Conservation (phyloP, 495 filamentous ascomycete genomes). For the Parachaetomium inaequale region DNA sequence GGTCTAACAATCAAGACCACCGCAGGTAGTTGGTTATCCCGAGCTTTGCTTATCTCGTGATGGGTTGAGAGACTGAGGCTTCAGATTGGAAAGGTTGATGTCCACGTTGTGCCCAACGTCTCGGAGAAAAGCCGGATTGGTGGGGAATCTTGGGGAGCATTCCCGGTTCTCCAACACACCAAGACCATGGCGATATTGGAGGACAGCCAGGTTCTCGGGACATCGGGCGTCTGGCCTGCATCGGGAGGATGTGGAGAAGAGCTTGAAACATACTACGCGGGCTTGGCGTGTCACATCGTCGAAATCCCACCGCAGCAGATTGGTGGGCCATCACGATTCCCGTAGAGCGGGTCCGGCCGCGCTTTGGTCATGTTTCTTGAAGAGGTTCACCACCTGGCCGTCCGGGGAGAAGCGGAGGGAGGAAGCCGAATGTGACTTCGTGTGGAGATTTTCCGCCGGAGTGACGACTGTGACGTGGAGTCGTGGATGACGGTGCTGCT, state of each 20-base stretch:
- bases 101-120: background rate
- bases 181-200: background rate
- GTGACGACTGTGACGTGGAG: no score
- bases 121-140: slow-evolving; percentile 2
- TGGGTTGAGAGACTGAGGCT: background rate
- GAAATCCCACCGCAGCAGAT: background rate
- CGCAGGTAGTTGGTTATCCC: no score
- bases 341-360: background rate
- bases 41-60: no score
- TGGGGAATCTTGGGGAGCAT: background rate
- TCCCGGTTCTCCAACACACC: background rate
- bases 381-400: background rate
- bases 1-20: no score
- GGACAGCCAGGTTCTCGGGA: background rate
- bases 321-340: background rate
- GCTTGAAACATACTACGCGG: background rate
- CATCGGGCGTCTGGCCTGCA: slow-evolving; percentile 1
- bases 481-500: background rate
- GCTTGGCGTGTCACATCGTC: slow-evolving; percentile 13
- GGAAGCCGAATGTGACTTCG: background rate
- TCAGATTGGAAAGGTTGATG: background rate
- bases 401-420: background rate
- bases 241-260: slow-evolving; percentile 4
- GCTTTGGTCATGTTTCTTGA: background rate
- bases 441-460: slow-evolving; percentile 7